Base-by-base conservation (phyloP, 2,329 filamentous ascomycete species). In the Colletotrichum tropicicola region DNA sequence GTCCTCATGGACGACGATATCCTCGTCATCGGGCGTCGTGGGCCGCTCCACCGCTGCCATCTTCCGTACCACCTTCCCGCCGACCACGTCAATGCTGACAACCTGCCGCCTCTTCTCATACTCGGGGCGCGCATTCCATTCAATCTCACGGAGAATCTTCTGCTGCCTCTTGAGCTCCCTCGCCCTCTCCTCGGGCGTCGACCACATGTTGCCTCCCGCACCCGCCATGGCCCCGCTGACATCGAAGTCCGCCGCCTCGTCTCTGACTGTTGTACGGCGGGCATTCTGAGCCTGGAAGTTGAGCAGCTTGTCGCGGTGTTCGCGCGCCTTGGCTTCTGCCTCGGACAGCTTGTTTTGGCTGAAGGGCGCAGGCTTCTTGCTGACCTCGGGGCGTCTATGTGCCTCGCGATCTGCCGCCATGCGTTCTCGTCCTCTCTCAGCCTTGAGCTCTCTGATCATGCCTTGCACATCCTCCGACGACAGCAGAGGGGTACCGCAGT, bases 51-150 rank as follows among this genome's bases (percentile, higher is more conserved):
- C 76, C 5, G 89, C 85, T 15, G 86, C 87, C 86, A 92, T 92
- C 70, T 87, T 87, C 65, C 87, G 88, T 5, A 96, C 89, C 3
- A 97, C 88, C 71, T 91, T 94, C 17, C 91, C 90, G 0, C 90
- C 91, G 8, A 90, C 89, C 1, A 97, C 80, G 74, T 97, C 93
- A 66, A 97, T 92, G 73, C 92, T 95, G 69, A 97, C 87, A 1
- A 98, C 91, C 65, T 96, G 90, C 70, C 87, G 88, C 63, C 92
- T 86, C 84, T 95, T 97, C 80, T 98, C 94, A 77, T 94, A 97
- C 67, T 97, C 94, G 0, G 94, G 93, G 54, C 87, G 83, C 4
- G 91, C 90, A 70, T 91, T 92, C 89, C 94, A 97, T 72, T 97
- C 92, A 83, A 96, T 90, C 77, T 97, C 93, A 5, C 93, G 83